Base-by-base conservation (phyloP, 495 filamentous ascomycete species). In the Poronia punctata region DNA sequence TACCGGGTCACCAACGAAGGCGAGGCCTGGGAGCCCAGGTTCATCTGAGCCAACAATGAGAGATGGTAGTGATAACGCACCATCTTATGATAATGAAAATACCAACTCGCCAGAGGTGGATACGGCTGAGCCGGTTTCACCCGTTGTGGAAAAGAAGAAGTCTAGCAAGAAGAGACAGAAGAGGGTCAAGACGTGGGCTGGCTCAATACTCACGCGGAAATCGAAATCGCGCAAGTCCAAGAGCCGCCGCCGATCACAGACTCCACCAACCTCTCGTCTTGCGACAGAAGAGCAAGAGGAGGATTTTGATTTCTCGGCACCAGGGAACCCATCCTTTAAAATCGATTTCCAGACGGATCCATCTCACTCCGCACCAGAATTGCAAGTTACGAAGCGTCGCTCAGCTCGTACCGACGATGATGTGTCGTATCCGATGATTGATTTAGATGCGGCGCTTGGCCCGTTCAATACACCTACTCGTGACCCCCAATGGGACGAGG, bases 401-500 rank as follows among this genome's bases (percentile, higher is more conserved):
- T 43, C 41, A 37, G 23, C 19, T 22, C 22, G 14, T 29, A 7
- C 16, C 6, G 77, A 82, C 9, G 70, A 75, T 23, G 80, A 86
- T 38, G 48, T 66, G 2, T 68, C 80, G 33, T 88, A 80, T 50
- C 85, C 83, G 4, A 77, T 95, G 43, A 90, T 98, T 38, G 92
- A 98, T 64, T 68, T 98, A 27, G 92, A 98, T 69, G 92, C 89
- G 24, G 92, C 90, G n/a, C 68, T 98, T 8, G 86, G 86, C 2
- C 88, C 92, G 0, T 94, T 94, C 64, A 88, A 92, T 53, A 90
- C 86, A 1, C 86, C 87, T 3, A 65, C 75, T 43, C 66, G 61
- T 35, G 75, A 74, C 47, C 58, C 71, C 11, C 73, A 74, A 43
- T 76, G 74, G 74, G 72, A 77, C 22, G 65, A 64, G 8, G 70